These are phyloP conservation scores for Talaromyces piceae DNA, from an alignment of 2,329 filamentous ascomycete genomes.

Conservation along the genomic window DNA sequence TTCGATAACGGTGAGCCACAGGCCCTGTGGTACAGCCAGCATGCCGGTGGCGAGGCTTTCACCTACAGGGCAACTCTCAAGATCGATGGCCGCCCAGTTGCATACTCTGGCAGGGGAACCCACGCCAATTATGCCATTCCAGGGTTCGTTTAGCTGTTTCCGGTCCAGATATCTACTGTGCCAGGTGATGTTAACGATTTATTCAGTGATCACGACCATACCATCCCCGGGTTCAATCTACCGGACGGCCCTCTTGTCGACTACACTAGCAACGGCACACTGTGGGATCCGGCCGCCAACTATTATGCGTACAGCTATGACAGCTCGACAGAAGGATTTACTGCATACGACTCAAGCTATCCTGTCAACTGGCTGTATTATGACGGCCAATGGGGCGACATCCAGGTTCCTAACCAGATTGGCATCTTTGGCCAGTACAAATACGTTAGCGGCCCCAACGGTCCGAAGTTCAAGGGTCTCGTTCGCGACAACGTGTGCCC, in stretches of 20 bases:
- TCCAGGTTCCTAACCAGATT: constrained; percentile 46
- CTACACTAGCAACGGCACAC: constrained; percentile 45
- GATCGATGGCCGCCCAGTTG: constrained; percentile 45
- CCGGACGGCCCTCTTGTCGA: constrained; percentile 48
- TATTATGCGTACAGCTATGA: constrained; percentile 53
- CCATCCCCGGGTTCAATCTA: constrained; percentile 54
- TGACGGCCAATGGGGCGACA: constrained; percentile 55
- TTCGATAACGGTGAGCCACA: constrained; percentile 51
- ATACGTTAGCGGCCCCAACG: constrained; percentile 53
- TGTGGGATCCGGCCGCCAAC: constrained; percentile 54
- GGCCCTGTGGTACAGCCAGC: constrained; percentile 57
- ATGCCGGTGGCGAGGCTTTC: constrained; percentile 57
- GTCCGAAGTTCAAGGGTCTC: constrained; percentile 53
- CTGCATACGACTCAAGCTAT: constrained; percentile 37
- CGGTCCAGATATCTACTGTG: not conserved
- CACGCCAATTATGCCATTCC: constrained; percentile 58
- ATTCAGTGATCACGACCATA: constrained; percentile 52
- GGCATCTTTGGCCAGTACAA: constrained; percentile 47
- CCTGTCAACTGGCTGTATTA: constrained; percentile 52
- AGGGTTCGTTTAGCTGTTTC: constrained; percentile 29
- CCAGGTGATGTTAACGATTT: not conserved
- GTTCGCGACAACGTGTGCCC: constrained; percentile 50
- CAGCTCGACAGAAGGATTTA: constrained; percentile 32
- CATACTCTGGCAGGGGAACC: constrained; percentile 53
- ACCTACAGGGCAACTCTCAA: constrained; percentile 51